These are phyloP conservation scores for Mortierella sp. DNA, from an alignment of 371 early-diverging fungal species.

Conservation along the genomic window DNA sequence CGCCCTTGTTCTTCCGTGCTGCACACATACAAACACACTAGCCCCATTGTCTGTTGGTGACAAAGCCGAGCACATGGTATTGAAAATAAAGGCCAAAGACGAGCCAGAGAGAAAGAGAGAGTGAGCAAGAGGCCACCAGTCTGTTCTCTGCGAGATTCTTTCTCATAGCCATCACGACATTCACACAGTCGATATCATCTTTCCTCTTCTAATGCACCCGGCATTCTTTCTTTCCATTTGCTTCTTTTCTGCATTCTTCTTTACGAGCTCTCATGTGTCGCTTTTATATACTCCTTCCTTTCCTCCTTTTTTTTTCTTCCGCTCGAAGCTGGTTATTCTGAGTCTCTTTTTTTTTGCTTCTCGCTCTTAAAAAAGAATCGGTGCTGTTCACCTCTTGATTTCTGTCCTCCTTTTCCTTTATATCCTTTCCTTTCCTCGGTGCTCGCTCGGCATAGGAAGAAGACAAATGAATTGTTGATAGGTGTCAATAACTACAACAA, in stretches of 20 bases:
- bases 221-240: neutral
- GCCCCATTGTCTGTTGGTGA: neutral
- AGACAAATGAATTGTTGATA: neutral
- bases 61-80: slow-evolving; percentile 6
- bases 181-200: neutral
- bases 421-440: neutral
- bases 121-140: neutral
- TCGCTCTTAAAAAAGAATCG: neutral
- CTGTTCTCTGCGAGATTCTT: neutral
- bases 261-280: neutral
- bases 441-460: neutral
- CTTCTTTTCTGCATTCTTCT: neutral
- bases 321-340: neutral
- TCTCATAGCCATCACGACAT: neutral
- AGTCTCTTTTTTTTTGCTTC: neutral
- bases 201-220: too few relatives aligned
- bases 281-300: neutral
- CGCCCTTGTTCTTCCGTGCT: neutral
- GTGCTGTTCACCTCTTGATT: neutral
- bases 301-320: neutral
- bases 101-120: neutral
- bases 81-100: neutral
- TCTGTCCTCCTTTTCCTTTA: too few relatives aligned
- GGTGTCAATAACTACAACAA: neutral
- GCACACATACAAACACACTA: neutral